phyloP scores from a whole-genome alignment of 495 filamentous ascomycete genomes.

The Xylaria nigripes region DNA sequence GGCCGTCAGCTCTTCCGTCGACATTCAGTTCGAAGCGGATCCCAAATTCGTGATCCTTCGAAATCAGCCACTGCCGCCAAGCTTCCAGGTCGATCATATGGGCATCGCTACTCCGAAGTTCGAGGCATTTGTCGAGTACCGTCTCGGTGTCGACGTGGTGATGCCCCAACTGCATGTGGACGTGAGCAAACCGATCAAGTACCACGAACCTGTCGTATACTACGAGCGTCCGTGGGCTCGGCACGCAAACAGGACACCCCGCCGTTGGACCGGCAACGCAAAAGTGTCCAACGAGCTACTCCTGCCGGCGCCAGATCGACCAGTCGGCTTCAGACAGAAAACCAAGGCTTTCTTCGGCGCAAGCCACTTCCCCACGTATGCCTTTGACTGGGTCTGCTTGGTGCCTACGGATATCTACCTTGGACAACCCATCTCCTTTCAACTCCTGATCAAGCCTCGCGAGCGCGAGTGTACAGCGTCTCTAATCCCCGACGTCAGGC shows the following conservation, averaged over 20 bases:
- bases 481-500: conserved; percentile 2
- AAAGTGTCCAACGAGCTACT: conserved; percentile 5
- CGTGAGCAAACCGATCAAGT: neutral
- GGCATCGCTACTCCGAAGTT: neutral
- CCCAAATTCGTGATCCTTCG: neutral
- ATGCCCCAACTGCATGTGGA: conserved; percentile 4
- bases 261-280: neutral
- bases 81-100: neutral
- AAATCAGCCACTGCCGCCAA: conserved; percentile 6
- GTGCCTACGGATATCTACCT: neutral
- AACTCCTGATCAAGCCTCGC: conserved; percentile 6
- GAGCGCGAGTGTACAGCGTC: conserved; percentile 1
- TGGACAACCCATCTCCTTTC: neutral
- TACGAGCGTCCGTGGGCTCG: neutral
- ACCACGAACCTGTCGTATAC: neutral
- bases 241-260: neutral
- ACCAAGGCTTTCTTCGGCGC: conserved; percentile 7
- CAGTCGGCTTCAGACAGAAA: conserved; percentile 8
- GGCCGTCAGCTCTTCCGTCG: neutral
- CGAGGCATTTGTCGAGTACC: conserved; percentile 11
- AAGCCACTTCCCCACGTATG: conserved; percentile 3
- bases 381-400: conserved; percentile 10
- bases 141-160: conserved; percentile 3
- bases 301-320: conserved; percentile 4
- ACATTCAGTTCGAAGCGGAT: neutral